phyloP scores from a whole-genome alignment of 345 rosid species.

The Linum trigynum region DNA sequence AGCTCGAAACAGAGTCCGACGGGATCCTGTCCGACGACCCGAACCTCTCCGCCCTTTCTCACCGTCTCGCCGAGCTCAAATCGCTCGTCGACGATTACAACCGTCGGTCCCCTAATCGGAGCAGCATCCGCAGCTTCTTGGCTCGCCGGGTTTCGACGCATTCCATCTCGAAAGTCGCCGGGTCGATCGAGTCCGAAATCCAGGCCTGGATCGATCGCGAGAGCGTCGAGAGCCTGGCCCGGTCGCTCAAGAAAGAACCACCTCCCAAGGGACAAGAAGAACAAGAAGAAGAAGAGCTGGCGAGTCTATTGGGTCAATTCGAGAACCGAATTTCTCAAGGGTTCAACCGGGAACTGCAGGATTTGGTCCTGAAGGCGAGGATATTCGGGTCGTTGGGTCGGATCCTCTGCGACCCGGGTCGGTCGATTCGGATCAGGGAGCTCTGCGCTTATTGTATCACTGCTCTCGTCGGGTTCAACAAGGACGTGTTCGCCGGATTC shows the following conservation, averaged over 20 bases:
- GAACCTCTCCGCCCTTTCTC: constrained; percentile 37
- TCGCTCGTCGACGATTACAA: constrained; percentile 32
- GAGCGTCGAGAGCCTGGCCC: constrained; percentile 33
- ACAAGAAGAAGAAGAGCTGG: constrained; percentile 26
- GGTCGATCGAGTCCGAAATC: constrained; percentile 49
- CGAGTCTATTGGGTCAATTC: constrained; percentile 31
- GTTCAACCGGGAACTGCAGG: constrained; percentile 46
- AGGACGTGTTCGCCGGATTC: constrained; percentile 63
- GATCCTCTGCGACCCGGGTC: constrained; percentile 25
- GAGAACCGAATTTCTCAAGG: constrained; percentile 40
- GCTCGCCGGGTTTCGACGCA: constrained; percentile 43
- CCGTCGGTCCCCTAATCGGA: constrained; percentile 19
- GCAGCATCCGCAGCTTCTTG: constrained; percentile 37
- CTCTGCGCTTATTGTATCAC: constrained; percentile 31
- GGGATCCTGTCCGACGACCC: constrained; percentile 46
- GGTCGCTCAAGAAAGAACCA: constrained; percentile 22
- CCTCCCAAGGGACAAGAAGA: constrained; percentile 19
- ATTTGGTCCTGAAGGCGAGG: constrained; percentile 43
- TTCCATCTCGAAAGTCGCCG: constrained; percentile 58
- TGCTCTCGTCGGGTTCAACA: constrained; percentile 50
- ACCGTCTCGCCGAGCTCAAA: constrained; percentile 37
- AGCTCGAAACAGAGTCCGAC: constrained; percentile 53
- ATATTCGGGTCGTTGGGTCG: constrained; percentile 28
- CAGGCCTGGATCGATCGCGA: constrained; percentile 77
- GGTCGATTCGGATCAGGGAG: constrained; percentile 33